phyloP scores from a whole-genome alignment of 306 rosid genomes.

The Cicer judaicum region DNA sequence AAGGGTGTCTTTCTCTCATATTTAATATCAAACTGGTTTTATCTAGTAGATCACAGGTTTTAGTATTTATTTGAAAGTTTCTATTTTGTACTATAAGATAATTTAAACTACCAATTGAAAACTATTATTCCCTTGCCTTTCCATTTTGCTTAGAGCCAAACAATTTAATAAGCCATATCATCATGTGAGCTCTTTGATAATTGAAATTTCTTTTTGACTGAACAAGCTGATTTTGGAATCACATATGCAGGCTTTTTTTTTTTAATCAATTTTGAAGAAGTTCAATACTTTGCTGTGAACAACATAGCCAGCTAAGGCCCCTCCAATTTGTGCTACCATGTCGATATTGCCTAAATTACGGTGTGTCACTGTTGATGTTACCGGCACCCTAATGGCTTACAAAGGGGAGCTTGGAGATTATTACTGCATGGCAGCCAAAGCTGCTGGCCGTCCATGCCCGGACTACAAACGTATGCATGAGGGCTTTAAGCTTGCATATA shows the following conservation, averaged over 20 bases:
- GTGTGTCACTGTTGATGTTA: slow-evolving; percentile 89
- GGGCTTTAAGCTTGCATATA: slow-evolving; percentile 86
- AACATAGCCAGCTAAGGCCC: slow-evolving; percentile 29
- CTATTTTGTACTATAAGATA: neutral
- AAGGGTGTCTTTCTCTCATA: neutral
- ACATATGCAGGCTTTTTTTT: slow-evolving; percentile 46
- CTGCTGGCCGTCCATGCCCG: slow-evolving; percentile 90
- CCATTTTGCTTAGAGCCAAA: slow-evolving; percentile 24
- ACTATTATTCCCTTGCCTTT: slow-evolving; percentile 18
- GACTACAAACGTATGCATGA: slow-evolving; percentile 89
- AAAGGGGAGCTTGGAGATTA: slow-evolving; percentile 97
- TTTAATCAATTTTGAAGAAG: slow-evolving; percentile 39
- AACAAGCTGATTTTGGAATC: slow-evolving; percentile 39
- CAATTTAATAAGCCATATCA: slow-evolving; percentile 25
- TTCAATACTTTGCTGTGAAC: slow-evolving; percentile 24
- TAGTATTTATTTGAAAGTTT: slow-evolving; percentile 28
- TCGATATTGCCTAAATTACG: slow-evolving; percentile 67
- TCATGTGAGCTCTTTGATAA: slow-evolving; percentile 5
- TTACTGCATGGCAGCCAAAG: slow-evolving; percentile 97
- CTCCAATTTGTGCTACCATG: slow-evolving; percentile 54
- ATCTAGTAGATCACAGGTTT: neutral
- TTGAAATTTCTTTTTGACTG: slow-evolving; percentile 25
- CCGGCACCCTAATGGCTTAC: slow-evolving; percentile 94
- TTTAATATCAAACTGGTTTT: slow-evolving; percentile 13
- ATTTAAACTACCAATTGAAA: neutral